phyloP scores from a whole-genome alignment of 2,329 filamentous ascomycete species.

The Botrytis deweyae region DNA sequence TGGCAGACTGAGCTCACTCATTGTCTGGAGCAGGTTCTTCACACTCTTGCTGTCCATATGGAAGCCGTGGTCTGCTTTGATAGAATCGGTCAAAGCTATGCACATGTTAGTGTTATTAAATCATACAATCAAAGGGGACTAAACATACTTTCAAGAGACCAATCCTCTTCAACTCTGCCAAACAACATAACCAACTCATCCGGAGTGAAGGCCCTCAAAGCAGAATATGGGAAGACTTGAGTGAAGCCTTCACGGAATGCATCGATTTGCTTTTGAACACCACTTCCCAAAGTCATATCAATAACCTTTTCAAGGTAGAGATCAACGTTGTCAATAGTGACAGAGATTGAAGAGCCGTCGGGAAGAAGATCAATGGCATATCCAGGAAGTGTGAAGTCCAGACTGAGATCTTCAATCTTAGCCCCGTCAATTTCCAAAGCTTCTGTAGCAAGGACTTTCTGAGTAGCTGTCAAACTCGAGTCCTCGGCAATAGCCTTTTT shows the following conservation, averaged over 20 bases:
- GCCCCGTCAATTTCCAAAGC: slow-evolving; percentile 73
- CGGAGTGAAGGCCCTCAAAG: slow-evolving; percentile 89
- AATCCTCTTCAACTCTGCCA: slow-evolving; percentile 89
- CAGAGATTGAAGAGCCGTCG: slow-evolving; percentile 69
- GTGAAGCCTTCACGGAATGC: slow-evolving; percentile 91
- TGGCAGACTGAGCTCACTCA: slow-evolving; percentile 77
- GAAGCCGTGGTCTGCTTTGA: slow-evolving; percentile 97
- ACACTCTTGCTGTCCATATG: slow-evolving; percentile 98
- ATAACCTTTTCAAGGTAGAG: slow-evolving; percentile 85
- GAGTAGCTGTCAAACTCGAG: slow-evolving; percentile 58
- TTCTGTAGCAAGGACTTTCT: slow-evolving; percentile 70
- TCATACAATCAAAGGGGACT: not conserved
- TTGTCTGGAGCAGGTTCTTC: slow-evolving; percentile 85
- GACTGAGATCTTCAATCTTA: slow-evolving; percentile 77
- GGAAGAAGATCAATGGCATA: slow-evolving; percentile 82
- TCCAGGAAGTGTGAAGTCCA: slow-evolving; percentile 94
- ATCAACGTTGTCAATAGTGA: slow-evolving; percentile 91
- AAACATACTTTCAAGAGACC: slow-evolving; percentile 89
- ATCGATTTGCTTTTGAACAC: slow-evolving; percentile 84
- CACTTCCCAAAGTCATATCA: slow-evolving; percentile 85
- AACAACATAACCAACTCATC: slow-evolving; percentile 94
- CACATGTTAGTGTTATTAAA: slow-evolving; percentile 26
- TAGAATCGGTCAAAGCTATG: slow-evolving; percentile 88
- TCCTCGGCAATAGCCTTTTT: slow-evolving; percentile 83
- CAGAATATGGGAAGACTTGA: slow-evolving; percentile 92